Percentiles rank a stretch among this genome's conserved stretches.
Conservation (phyloP, 1,284 basidiomycete species). For the Ceratobasidium sp. region DNA sequence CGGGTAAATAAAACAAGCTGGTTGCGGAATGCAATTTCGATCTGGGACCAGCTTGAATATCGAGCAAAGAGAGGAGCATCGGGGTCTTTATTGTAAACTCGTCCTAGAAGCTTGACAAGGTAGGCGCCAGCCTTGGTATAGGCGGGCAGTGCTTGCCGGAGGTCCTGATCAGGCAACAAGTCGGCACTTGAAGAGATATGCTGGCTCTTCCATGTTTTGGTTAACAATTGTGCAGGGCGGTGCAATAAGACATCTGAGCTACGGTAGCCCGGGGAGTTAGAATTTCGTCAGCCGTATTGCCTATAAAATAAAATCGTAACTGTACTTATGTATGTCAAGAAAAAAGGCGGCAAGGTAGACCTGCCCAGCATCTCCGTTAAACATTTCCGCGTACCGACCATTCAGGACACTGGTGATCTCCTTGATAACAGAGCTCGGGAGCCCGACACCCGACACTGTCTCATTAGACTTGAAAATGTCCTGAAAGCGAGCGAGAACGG, state of each 20-base stretch:
- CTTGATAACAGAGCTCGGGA: conserved; percentile 12
- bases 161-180: conserved; percentile 15
- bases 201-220: background rate
- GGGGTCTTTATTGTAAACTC: conserved; percentile 19
- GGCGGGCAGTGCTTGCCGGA: conserved; percentile 27
- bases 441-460: background rate
- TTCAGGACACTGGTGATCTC: conserved; percentile 35
- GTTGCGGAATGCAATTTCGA: background rate
- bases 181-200: background rate
- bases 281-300: too few relatives aligned
- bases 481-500: conserved; percentile 11
- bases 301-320: background rate
- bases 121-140: conserved; percentile 31
- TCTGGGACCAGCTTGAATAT: background rate
- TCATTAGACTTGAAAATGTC: conserved; percentile 41
- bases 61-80: background rate
- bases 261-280: background rate
- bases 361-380: conserved; percentile 9
- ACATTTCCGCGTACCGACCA: conserved; percentile 30
- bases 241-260: background rate
- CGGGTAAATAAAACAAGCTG: background rate
- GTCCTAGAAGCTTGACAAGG: conserved; percentile 11
- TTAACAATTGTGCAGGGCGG: background rate
- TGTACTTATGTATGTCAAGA: conserved; percentile 36
- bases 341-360: conserved; percentile 44